These are phyloP conservation scores for Fusarium papillatum DNA, from an alignment of 2,329 filamentous ascomycete genomes.

Conservation along the genomic window DNA sequence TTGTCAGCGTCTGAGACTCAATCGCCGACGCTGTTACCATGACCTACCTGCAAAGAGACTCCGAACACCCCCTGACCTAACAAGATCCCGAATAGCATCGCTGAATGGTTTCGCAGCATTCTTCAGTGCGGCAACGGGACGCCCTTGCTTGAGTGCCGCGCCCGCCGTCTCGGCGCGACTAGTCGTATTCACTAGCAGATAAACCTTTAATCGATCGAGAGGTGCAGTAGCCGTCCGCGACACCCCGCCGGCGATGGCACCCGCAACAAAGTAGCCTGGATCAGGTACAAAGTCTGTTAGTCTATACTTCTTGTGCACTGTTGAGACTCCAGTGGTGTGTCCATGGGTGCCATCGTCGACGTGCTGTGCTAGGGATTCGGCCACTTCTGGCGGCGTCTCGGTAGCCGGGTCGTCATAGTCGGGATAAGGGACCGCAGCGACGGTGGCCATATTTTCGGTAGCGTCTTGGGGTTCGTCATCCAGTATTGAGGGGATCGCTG, in stretches of 20 bases:
- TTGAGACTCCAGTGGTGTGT: constrained; percentile 50
- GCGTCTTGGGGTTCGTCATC: constrained; percentile 26
- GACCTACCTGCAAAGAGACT: constrained; percentile 91
- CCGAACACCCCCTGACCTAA: constrained; percentile 86
- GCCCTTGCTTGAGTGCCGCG: constrained; percentile 78
- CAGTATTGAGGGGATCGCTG: constrained; percentile 18
- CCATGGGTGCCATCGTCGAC: constrained; percentile 53
- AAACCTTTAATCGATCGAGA: constrained; percentile 97
- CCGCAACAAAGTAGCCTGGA: constrained; percentile 98
- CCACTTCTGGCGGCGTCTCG: constrained; percentile 40
- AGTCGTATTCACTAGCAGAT: constrained; percentile 90
- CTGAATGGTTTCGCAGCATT: constrained; percentile 78
- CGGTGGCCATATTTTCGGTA: constrained; percentile 36
- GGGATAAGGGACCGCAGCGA: constrained; percentile 31
- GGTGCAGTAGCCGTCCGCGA: constrained; percentile 96
- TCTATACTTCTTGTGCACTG: constrained; percentile 59
- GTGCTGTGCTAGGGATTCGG: constrained; percentile 38
- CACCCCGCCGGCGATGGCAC: constrained; percentile 93
- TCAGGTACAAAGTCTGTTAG: constrained; percentile 81
- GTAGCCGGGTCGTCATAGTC: constrained; percentile 41
- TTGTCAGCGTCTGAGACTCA: constrained; percentile 16
- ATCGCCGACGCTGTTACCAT: not conserved
- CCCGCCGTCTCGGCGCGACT: constrained; percentile 65
- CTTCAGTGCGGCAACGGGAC: constrained; percentile 73
- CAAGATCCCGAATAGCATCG: constrained; percentile 82